These are phyloP conservation scores for Sclerotinia minor DNA, from an alignment of 2,329 filamentous ascomycete species.

Conservation along the genomic window DNA sequence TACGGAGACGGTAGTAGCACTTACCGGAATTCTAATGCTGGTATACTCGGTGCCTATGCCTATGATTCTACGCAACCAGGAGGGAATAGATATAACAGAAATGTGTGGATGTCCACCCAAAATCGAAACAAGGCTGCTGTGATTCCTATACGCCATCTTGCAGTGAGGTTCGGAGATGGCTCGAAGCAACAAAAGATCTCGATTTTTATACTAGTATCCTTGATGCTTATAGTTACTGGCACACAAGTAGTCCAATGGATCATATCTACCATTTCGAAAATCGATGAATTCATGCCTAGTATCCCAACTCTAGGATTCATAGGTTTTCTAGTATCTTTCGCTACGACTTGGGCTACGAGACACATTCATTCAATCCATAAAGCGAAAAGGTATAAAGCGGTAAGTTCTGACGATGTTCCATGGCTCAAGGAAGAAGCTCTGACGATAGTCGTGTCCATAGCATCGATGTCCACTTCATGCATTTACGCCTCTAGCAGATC, in stretches of 20 bases:
- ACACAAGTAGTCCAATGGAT: conserved; percentile 7
- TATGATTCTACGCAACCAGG: conserved; percentile 28
- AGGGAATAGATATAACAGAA: conserved; percentile 21
- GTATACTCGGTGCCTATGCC: conserved; percentile 13
- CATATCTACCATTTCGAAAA: background rate
- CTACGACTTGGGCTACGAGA: conserved; percentile 31
- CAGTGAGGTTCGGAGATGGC: background rate
- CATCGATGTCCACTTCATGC: conserved; percentile 16
- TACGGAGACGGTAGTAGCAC: conserved; percentile 11
- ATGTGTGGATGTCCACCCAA: background rate
- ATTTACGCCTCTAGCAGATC: background rate
- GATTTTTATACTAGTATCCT: background rate
- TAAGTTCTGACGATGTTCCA: background rate
- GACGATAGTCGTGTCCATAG: conserved; percentile 3
- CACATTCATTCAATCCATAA: conserved; percentile 6
- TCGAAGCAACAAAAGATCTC: background rate
- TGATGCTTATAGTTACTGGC: background rate
- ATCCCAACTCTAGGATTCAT: conserved; percentile 34
- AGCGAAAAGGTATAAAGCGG: conserved; percentile 6
- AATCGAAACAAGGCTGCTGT: background rate
- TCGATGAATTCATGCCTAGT: conserved; percentile 16
- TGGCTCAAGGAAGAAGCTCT: background rate
- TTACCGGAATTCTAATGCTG: conserved; percentile 16
- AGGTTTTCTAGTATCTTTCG: conserved; percentile 31
- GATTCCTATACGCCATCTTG: background rate